A percentile compares a stretch with the other conserved stretches of the same genome.
These are phyloP conservation scores for Albophoma yamanashiensis DNA, from an alignment of 2,329 filamentous ascomycete genomes.

Conservation along the genomic window DNA sequence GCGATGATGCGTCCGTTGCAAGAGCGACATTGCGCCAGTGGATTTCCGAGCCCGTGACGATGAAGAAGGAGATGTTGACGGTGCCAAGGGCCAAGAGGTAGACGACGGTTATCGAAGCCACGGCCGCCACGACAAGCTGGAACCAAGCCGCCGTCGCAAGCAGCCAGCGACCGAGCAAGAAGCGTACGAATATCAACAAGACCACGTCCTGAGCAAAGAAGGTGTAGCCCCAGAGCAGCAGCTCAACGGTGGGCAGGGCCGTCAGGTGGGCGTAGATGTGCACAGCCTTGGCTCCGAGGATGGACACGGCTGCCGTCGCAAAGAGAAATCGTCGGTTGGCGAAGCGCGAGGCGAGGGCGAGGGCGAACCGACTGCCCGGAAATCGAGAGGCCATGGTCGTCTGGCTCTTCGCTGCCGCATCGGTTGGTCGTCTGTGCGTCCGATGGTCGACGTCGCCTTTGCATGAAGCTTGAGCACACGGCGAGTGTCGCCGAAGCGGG, in stretches of 20 bases:
- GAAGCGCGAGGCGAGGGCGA: constrained; percentile 1
- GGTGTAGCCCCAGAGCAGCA: constrained; percentile 17
- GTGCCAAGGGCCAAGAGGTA: constrained; percentile 13
- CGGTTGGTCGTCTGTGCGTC: too few species aligned
- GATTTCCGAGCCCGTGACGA: constrained; percentile 19
- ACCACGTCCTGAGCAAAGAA: constrained; percentile 19
- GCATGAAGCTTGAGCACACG: too few species aligned
- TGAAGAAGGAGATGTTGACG: constrained; percentile 14
- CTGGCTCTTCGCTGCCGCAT: too few species aligned
- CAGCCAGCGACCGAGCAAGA: too few species aligned
- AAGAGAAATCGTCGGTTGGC: constrained; percentile 18
- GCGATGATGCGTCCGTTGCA: constrained; percentile 17
- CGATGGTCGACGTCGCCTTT: too few species aligned
- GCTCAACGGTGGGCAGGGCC: constrained; percentile 12
- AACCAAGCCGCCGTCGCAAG: too few species aligned
- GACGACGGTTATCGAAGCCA: constrained; percentile 8
- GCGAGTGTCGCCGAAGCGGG: too few species aligned
- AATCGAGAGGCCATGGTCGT: background rate
- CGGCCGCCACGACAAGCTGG: constrained; percentile 1
- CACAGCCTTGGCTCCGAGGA: constrained; percentile 15
- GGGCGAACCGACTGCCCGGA: background rate
- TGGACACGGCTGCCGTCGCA: constrained; percentile 12
- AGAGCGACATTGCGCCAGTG: constrained; percentile 23
- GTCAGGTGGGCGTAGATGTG: constrained; percentile 17
- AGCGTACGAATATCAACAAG: constrained; percentile 14